phyloP scores from a whole-genome alignment of 1,139 yeast genomes.

The Zygoascus sp. region DNA sequence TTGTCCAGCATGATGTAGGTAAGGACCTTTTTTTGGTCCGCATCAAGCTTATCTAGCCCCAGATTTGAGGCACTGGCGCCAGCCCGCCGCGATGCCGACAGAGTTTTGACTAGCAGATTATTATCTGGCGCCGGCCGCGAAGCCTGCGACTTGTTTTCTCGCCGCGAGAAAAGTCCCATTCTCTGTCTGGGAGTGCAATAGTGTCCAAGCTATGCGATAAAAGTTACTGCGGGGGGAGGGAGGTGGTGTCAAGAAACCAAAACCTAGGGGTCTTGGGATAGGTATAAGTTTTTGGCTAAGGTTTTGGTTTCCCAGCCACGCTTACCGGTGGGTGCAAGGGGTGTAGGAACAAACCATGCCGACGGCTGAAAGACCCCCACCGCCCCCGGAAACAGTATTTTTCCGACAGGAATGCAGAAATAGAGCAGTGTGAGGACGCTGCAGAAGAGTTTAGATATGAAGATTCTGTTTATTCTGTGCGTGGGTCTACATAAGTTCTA shows the following conservation, averaged over 20 bases:
- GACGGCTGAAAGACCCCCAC: no score
- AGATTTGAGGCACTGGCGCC: constrained; percentile 6
- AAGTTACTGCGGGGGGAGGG: background rate
- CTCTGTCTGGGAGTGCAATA: background rate
- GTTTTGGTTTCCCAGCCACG: background rate
- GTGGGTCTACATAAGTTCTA: no score
- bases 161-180: constrained; percentile 8
- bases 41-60: constrained; percentile 11
- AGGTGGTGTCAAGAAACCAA: background rate
- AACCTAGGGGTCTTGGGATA: background rate
- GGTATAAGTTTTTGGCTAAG: background rate
- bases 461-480: no score
- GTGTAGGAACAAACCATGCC: no score
- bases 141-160: background rate
- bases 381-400: no score
- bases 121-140: constrained; percentile 9
- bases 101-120: background rate
- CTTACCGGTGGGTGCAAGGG: background rate
- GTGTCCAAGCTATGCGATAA: background rate
- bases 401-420: no score
- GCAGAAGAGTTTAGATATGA: no score
- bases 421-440: no score
- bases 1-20: constrained; percentile 10
- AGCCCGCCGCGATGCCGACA: background rate
- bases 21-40: constrained; percentile 1